Evolutionary conservation across 208 protist genomes (phyloP), one percentile per base, ranked within the genome.

Genomic region (Leishmania amazonensis): DNA sequence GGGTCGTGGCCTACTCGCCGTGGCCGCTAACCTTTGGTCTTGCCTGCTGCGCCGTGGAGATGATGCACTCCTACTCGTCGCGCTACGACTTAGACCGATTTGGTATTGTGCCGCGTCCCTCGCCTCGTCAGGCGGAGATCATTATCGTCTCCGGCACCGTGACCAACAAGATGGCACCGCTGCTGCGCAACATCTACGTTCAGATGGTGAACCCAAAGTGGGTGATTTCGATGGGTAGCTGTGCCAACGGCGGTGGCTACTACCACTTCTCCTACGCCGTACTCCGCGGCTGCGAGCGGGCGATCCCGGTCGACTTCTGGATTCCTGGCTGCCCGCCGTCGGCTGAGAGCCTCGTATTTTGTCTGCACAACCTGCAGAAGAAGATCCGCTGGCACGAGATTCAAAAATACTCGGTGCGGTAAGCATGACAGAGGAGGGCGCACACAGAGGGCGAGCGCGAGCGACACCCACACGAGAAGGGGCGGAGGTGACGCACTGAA

Each of bases 131-230:
- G 90, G 98, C 98, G 4, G 98, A 99, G 86, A 97, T 99, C 75
- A 99, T 99, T 87, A 99, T 99, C 85, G 98, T 99, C n/a, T 99
- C 98, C 1, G 99, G 99, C 73, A 99, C 99, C 28, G 97, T 99
- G 28, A 99, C 98, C 49, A 99, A 99, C 90, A 99, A 99, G 86
- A 99, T 99, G 99, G 99, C 99, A 3, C 99, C 99, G 40, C 95
- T 99, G n/a, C 89, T 99, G 28, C 91, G 99, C 47, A 99, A 99
- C 83, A 97, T 99, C 81, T 99, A 99, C 85, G 97, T 99, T 76
- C 98, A 99, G 87, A 99, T 99, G 98, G 94, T 98, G 77, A 98
- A 98, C 83, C 97, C 97, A 68, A 97, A 97, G 88, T 98, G 93
- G 93, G 94, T 98, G 42, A 95, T 98, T 60, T 97, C 91, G 49